Conservation (phyloP, 1,284 basidiomycete species). For the Ganoderma sp. region DNA sequence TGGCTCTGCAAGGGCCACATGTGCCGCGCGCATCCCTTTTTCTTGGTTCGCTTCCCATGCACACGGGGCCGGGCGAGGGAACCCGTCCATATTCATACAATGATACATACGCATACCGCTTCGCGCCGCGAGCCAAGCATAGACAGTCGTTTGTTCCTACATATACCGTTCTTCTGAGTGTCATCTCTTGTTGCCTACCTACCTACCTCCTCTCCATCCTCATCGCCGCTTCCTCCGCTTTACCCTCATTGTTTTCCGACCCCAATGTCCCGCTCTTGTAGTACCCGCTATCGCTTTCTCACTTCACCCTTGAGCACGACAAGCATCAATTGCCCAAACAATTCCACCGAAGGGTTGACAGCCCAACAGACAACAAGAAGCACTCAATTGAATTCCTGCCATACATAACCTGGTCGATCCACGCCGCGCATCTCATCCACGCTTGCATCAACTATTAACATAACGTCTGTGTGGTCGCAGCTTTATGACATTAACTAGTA, state of each 20-base stretch:
- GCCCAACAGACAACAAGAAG: slow-evolving; percentile 1
- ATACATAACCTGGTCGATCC: background rate
- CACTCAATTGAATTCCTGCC: background rate
- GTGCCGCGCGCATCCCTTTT: slow-evolving; percentile 16
- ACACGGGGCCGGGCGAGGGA: slow-evolving; percentile 15
- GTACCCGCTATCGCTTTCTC: background rate
- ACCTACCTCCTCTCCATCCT: slow-evolving; percentile 10
- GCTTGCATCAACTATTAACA: slow-evolving; percentile 23
- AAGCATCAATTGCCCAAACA: background rate
- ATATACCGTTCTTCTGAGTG: slow-evolving; percentile 15
- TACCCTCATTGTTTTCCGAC: slow-evolving; percentile 6
- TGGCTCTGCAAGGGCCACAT: slow-evolving; percentile 26
- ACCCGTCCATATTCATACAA: slow-evolving; percentile 13
- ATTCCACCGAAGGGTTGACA: background rate
- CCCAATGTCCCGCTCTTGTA: background rate
- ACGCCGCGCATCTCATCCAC: slow-evolving; percentile 5
- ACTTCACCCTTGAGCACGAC: background rate
- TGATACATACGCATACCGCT: background rate
- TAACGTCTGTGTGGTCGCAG: slow-evolving; percentile 33
- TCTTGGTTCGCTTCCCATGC: slow-evolving; percentile 16
- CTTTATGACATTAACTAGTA: slow-evolving; percentile 31
- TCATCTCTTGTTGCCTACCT: slow-evolving; percentile 27
- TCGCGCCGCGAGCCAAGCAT: slow-evolving; percentile 16
- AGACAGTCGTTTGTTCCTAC: slow-evolving; percentile 26
- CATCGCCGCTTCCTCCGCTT: slow-evolving; percentile 4